Base-by-base conservation (phyloP, 805 yeast species). In the Ogataea paraovalis region DNA sequence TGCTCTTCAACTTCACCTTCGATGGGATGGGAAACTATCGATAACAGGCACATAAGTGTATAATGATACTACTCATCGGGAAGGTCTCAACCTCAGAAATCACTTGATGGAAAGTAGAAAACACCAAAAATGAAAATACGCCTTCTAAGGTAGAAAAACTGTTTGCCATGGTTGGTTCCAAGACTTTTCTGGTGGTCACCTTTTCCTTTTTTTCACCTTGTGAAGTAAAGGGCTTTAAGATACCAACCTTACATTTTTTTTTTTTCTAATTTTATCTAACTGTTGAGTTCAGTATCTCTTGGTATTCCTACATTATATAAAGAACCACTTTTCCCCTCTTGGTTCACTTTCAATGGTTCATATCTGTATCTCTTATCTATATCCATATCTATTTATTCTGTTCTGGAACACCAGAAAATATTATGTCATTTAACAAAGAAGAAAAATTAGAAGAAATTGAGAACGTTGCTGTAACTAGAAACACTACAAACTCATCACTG, bases 401-500 rank as follows among this genome's bases (percentile, higher is more conserved):
- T 28, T 28, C n/a, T 27, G 13, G 18, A 40, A 30, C 19, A 41
- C 34, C 16, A 12, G 13, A 30, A 14, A 30, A 7, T 19, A 42
- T n/a, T 14, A 44, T 39, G 43, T 16, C 39, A 6, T 22, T 18
- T 39, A n/a, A 23, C 10, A 44, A 39, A 23, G 40, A 44, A 44
- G 43, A 33, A 34, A 45, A 40, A 14, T 10, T 18, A 10, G 48
- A 42, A 14, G 23, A 6, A 16, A 4, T 33, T 14, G 34, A 33
- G 33, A 32, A 34, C 13, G 28, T 14, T 14, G 20, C 22, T 8
- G 39, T 45, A 7, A 40, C 48, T 4, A 45, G 48, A 45, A 45
- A 45, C 25, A 45, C 48, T 13, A 45, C 48, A n/a, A 23, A 23
- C 13, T 30, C 44, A 20, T 23, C 16, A 19, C 25, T 36, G 6